Evolutionary conservation across 192 early-diverging fungal genomes (phyloP), one percentile per base, ranked within the genome.

Genomic region (Chytriomyces sp.): DNA sequence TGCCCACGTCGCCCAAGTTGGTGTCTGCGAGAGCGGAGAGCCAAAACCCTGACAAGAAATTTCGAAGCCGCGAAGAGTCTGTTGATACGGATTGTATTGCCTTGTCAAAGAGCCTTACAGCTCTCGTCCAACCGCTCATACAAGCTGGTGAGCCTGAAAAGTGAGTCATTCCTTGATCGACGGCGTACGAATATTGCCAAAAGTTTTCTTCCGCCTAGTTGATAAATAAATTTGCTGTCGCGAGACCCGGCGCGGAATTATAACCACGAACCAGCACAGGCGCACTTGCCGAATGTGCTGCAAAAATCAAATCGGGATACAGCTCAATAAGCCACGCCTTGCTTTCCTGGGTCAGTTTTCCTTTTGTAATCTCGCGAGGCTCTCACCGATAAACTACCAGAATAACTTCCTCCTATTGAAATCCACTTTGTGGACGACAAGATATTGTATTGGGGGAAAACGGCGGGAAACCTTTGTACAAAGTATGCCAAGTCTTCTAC

Each of bases 181-280:
- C 68, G 22, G 68, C 54, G 54, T 59, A 70, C 25, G 68, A 70
- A 33, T 70, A 70, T 25, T 57, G 53, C 68, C 68, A 70, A 32
- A 70, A 70, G 38, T 70, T 40, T 41, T 30, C 19, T 12, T 12
- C 28, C 28, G 56, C 31, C 31, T 58, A 28, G 17, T 14, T 26
- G 56, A 17, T 14, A 58, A 58, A 26, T 30, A 26, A 58, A 58
- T 32, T 58, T 58, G 14, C n/a, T n/a, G n/a, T n/a, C n/a, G n/a
- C n/a, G n/a, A n/a, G n/a, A n/a, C n/a, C n/a, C n/a, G n/a, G n/a
- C 44, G 44, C 1, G 3, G 44, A 22, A n/a, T 49, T 49, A 3
- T 3, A 49, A 2, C 2, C 56, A 58, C 31, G n/a, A 31, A 62
- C 60, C 60, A 62, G 31, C 31, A 70, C 68, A 25, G 68, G 68